Base-by-base conservation (phyloP, 2,329 filamentous ascomycete genomes). In the Blastomyces silverae region DNA sequence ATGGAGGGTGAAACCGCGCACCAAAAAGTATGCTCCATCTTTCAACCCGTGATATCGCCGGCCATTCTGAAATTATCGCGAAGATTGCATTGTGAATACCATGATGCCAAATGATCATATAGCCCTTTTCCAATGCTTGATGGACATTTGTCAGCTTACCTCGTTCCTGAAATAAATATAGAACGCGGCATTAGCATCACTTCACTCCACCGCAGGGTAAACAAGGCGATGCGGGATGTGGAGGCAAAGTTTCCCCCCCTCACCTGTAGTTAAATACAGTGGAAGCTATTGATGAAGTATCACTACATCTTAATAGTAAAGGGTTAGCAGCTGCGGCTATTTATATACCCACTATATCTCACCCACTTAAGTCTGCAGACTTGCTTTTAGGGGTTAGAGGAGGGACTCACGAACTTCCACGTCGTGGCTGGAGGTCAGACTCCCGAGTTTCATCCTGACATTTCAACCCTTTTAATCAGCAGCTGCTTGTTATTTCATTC, bases 21-120 rank as follows among this genome's bases (percentile, higher is more conserved):
- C 67, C 64, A 68, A 48, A 39, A 68, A 62, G 61, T 66, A 68
- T 63, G 63, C 62, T 15, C 65, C 67, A 34, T 68, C 65, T 31
- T 63, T 46, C 46, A 61, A 65, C 50, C 61, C 65, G 46, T 68
- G 66, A 44, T 68, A 68, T 65, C 63, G 63, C 15, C 65, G 65
- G 37, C 61, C 57, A 46, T 68, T 68, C 65, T 68, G 59, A 42
- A 58, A 20, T 10, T 2, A 1, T 3, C 22, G 2, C 37, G 11
- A 42, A 58, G 13, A 25, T 39, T 42, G 3, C 34, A 42, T 39
- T n/a, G 56, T 58, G 31, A 58, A 42, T 22, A 39, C 6, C 20
- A 58, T 39, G 56, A 31, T 42, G 22, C 17, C n/a, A 58, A 39
- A 58, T 17, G 42, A n/a, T 25, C 15, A 5, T 39, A 42, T 42